Conservation (phyloP, 2,329 filamentous ascomycete genomes). For the Ceratocystis lukuohia region DNA sequence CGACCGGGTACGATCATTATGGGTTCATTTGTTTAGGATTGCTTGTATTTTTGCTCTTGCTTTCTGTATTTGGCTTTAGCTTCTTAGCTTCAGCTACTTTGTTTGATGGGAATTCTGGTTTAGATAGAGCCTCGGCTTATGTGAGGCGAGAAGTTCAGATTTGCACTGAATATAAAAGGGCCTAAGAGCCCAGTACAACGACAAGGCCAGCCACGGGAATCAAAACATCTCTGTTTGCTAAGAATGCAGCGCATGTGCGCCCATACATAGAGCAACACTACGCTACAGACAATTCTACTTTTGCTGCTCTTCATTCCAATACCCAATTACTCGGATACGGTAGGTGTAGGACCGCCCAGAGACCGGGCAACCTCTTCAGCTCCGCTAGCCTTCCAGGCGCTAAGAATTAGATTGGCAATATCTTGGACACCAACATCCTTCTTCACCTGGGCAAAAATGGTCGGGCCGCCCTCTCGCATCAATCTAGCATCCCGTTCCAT, state of each 20-base stretch:
- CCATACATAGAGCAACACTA: no score
- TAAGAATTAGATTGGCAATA: conserved; percentile 77
- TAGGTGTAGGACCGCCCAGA: conserved; percentile 44
- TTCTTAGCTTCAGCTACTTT: conserved; percentile 7
- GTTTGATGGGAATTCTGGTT: neutral
- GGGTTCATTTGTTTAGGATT: neutral
- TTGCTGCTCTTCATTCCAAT: neutral
- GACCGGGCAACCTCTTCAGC: conserved; percentile 48
- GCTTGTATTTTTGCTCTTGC: neutral
- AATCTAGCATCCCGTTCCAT: conserved; percentile 92
- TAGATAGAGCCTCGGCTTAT: conserved; percentile 4
- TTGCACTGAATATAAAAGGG: conserved; percentile 2
- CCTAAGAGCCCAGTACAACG: neutral
- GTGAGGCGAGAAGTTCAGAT: conserved; percentile 2
- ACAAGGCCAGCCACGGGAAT: neutral
- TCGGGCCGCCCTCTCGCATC: conserved; percentile 91
- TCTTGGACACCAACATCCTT: conserved; percentile 70
- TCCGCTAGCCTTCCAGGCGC: conserved; percentile 84
- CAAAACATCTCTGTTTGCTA: no score
- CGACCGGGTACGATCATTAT: conserved; percentile 9
- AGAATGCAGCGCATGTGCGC: no score
- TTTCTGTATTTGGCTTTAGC: neutral
- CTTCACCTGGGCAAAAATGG: conserved; percentile 96
- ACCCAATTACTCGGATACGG: conserved; percentile 26
- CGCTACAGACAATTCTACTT: no score